Percentiles rank a stretch among this genome's conserved stretches.
Evolutionary conservation across 1,284 basidiomycete species (phyloP).

Genomic region (Ganoderma leucocontextum): DNA sequence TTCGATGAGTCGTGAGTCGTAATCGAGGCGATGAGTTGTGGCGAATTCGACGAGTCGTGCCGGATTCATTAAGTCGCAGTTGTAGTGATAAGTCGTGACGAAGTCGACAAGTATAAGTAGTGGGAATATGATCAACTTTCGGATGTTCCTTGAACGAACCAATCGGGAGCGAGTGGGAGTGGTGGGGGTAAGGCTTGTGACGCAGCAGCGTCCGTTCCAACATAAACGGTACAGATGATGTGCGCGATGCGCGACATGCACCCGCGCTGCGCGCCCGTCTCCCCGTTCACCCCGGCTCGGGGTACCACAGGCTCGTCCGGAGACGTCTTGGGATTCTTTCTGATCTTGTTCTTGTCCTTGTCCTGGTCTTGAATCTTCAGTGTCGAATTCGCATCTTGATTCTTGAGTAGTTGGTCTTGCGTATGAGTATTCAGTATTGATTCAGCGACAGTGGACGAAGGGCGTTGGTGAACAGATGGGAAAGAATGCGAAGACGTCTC

Average conservation of each 20-base stretch:
- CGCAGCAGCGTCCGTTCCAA: not conserved
- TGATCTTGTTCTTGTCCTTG: slow-evolving; percentile 2
- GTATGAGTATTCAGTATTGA: not conserved
- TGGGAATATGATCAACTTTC: not conserved
- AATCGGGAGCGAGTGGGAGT: not conserved
- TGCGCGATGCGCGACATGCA: not conserved
- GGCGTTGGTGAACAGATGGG: not conserved
- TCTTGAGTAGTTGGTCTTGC: not conserved
- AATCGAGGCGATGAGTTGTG: not conserved
- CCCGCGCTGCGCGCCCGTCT: slow-evolving; percentile 1
- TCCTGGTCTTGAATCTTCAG: slow-evolving; percentile 7
- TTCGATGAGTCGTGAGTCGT: not conserved
- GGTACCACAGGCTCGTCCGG: not conserved
- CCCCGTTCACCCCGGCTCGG: not conserved
- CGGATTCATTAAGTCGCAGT: not conserved
- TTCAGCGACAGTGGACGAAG: not conserved
- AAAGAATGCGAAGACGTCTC: not conserved
- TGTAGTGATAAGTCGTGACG: not conserved
- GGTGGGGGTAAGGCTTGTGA: not conserved
- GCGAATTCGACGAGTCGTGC: not conserved
- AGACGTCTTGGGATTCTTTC: slow-evolving; percentile 2
- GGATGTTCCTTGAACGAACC: not conserved
- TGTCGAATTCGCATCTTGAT: not conserved
- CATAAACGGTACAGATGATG: not conserved
- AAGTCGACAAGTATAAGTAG: not conserved